These are phyloP conservation scores for Colletotrichum falcatum DNA, from an alignment of 2,329 filamentous ascomycete species.

Conservation along the genomic window DNA sequence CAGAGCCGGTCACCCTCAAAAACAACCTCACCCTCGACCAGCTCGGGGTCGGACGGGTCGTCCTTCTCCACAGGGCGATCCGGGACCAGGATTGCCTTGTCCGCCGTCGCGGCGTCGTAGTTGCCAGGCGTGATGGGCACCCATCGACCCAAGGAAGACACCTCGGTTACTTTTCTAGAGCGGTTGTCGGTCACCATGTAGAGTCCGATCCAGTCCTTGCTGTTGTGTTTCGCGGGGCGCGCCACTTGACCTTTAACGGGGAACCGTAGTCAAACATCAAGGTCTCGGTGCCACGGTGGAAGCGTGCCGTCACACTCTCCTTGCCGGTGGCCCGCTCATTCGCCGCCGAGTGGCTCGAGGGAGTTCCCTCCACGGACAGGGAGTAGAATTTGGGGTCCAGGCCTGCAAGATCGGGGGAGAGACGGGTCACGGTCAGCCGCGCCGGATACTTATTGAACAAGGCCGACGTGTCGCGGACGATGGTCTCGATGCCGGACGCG, in stretches of 20 bases:
- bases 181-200: conserved; percentile 97
- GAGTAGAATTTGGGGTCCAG: conserved; percentile 85
- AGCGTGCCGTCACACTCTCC: conserved; percentile 77
- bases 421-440: conserved; percentile 82
- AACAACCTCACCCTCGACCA: conserved; percentile 82
- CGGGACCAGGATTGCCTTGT: conserved; percentile 79
- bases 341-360: conserved; percentile 60
- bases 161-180: conserved; percentile 84
- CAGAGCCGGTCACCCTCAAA: conserved; percentile 95
- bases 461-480: conserved; percentile 88
- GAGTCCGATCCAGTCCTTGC: conserved; percentile 94
- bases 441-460: conserved; percentile 92
- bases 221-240: conserved; percentile 88
- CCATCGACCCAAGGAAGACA: conserved; percentile 91
- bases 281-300: conserved; percentile 78
- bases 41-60: conserved; percentile 65
- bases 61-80: conserved; percentile 69
- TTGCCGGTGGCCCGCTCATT: conserved; percentile 75
- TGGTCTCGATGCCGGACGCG: conserved; percentile 84
- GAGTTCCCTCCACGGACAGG: conserved; percentile 77
- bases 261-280: conserved; percentile 89
- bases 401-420: conserved; percentile 84
- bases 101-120: conserved; percentile 81
- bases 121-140: conserved; percentile 80
- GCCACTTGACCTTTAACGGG: conserved; percentile 91